Evolutionary conservation across 108 stramenopile species (phyloP).

Genomic region (Schizochytrium sp.): DNA sequence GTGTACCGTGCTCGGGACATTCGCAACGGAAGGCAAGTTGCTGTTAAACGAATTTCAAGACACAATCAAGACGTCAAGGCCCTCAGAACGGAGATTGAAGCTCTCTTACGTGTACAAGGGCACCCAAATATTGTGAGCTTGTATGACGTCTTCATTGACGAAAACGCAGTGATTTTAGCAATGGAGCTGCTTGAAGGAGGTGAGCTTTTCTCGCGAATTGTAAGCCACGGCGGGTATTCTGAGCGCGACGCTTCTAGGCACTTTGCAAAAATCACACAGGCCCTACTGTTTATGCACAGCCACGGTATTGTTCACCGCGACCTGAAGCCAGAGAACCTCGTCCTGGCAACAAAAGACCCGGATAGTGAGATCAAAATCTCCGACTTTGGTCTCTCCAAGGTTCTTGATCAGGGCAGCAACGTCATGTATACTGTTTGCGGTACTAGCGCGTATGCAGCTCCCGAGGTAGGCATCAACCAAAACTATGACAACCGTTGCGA

Average conservation of each 20-base stretch:
- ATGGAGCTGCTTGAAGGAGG: conserved; percentile 86
- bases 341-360: conserved; percentile 75
- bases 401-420: conserved; percentile 75
- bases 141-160: conserved; percentile 67
- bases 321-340: conserved; percentile 88
- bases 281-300: conserved; percentile 80
- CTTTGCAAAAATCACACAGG: conserved; percentile 55
- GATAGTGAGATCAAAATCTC: conserved; percentile 95
- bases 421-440: conserved; percentile 91
- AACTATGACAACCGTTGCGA: conserved; percentile 89
- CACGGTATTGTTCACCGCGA: conserved; percentile 87
- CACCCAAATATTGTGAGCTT: conserved; percentile 72
- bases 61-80: conserved; percentile 63
- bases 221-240: conserved; percentile 30
- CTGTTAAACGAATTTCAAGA: conserved; percentile 48
- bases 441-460: conserved; percentile 93
- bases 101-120: conserved; percentile 59
- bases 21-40: conserved; percentile 46
- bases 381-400: conserved; percentile 98
- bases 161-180: conserved; percentile 65
- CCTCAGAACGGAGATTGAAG: conserved; percentile 61
- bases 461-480: conserved; percentile 87
- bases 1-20: conserved; percentile 51
- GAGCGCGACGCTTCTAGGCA: conserved; percentile 30
- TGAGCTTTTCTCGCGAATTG: conserved; percentile 85